A percentile compares a stretch with the other conserved stretches of the same genome.
phyloP scores from a whole-genome alignment of 2,329 filamentous ascomycete genomes.

The Hypoxylon sp. region DNA sequence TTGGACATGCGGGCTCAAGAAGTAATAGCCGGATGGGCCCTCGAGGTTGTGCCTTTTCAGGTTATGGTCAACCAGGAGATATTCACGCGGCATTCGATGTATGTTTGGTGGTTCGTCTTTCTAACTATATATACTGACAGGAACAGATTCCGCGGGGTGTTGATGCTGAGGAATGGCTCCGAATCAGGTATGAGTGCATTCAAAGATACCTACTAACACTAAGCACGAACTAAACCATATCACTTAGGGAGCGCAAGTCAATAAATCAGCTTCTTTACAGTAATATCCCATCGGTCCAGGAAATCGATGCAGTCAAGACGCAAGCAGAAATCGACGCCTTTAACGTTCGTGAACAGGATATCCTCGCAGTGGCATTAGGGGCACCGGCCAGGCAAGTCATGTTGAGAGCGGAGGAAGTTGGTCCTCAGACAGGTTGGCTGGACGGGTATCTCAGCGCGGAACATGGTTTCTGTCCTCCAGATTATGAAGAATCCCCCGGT shows the following conservation, averaged over 20 bases:
- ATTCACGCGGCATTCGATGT: conserved; percentile 47
- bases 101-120: conserved; percentile 1
- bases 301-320: conserved; percentile 52
- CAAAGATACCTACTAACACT: neutral
- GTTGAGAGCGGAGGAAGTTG: conserved; percentile 61
- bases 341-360: conserved; percentile 56
- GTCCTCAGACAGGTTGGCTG: conserved; percentile 59
- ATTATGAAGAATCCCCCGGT: conserved; percentile 58
- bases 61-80: conserved; percentile 48
- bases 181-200: conserved; percentile 47
- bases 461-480: conserved; percentile 60
- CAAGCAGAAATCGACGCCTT: conserved; percentile 55
- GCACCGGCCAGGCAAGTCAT: conserved; percentile 64
- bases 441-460: conserved; percentile 62
- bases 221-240: conserved; percentile 9
- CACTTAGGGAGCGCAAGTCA: conserved; percentile 53
- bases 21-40: conserved; percentile 46
- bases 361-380: conserved; percentile 61
- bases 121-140: conserved; percentile 21
- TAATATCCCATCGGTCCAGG: conserved; percentile 52
- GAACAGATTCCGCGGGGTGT: conserved; percentile 55
- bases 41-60: conserved; percentile 49
- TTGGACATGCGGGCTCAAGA: conserved; percentile 38
- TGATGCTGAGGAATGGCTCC: conserved; percentile 56
- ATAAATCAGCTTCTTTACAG: conserved; percentile 60